Evolutionary conservation across 2,329 filamentous ascomycete genomes (phyloP).

Genomic region (Lachnellula arida): DNA sequence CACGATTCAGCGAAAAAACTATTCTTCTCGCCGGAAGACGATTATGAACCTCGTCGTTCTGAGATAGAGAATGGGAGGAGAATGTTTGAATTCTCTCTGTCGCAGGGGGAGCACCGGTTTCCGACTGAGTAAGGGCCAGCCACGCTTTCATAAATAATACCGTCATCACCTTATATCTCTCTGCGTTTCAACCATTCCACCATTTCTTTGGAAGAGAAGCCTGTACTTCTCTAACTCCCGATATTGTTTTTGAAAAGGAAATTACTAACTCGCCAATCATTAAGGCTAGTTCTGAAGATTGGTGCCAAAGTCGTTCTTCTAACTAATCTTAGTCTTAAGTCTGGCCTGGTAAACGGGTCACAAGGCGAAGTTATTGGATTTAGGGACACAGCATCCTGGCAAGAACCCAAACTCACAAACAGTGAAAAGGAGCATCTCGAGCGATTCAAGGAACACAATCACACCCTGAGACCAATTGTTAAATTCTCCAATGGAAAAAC

Average conservation of each 20-base stretch:
- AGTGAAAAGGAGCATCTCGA: background rate
- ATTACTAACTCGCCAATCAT: too few species aligned
- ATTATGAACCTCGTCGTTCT: constrained; percentile 1
- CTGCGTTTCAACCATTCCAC: too few species aligned
- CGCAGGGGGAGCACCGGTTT: constrained; percentile 16
- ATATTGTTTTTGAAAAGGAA: too few species aligned
- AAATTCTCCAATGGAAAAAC: constrained; percentile 18
- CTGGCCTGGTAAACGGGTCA: constrained; percentile 27
- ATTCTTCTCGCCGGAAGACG: background rate
- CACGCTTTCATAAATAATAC: too few species aligned
- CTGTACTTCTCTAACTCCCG: too few species aligned
- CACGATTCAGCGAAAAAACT: constrained; percentile 12
- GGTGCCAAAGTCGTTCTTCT: constrained; percentile 28
- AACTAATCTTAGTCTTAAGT: constrained; percentile 13
- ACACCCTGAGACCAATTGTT: constrained; percentile 13
- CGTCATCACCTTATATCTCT: too few species aligned
- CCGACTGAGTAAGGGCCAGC: background rate
- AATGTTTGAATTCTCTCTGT: constrained; percentile 9
- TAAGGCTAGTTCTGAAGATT: constrained; percentile 18
- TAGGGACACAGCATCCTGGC: constrained; percentile 7
- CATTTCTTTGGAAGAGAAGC: too few species aligned
- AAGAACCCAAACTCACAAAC: background rate
- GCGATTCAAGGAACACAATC: constrained; percentile 1
- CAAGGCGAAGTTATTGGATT: constrained; percentile 26
- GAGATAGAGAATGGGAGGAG: background rate